Conservation (phyloP, 2,329 filamentous ascomycete species). For the Fusarium sp. region DNA sequence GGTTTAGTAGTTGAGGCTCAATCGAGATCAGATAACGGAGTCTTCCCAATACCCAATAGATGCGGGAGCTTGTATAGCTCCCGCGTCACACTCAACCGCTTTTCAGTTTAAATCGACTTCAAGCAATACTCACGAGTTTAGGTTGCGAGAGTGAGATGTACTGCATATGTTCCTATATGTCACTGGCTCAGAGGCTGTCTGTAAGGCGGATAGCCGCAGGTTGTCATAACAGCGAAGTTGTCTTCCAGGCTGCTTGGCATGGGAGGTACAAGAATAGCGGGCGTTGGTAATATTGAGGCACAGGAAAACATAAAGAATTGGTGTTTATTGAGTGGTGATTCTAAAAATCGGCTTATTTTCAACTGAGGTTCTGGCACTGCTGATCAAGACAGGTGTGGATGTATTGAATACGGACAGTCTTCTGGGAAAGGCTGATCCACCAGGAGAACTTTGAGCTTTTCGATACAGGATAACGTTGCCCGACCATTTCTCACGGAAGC, state of each 20-base stretch:
- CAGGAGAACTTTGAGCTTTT: not conserved
- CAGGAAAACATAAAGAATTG: not conserved
- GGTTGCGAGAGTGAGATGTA: not conserved
- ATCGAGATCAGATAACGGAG: not conserved
- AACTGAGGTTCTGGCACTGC: not conserved
- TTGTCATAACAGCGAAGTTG: not conserved
- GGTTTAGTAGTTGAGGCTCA: not conserved
- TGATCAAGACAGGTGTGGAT: not conserved
- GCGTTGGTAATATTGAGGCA: not conserved
- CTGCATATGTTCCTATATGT: not conserved
- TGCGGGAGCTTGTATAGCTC: not conserved
- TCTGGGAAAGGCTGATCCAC: not conserved
- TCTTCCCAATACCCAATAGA: not conserved
- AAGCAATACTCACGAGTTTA: not conserved
- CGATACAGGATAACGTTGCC: not conserved
- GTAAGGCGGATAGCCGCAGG: slow-evolving; percentile 1
- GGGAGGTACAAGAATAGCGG: not conserved
- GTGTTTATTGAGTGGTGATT: not conserved
- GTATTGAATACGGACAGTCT: not conserved
- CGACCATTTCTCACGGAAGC: not conserved
- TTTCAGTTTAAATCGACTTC: not conserved
- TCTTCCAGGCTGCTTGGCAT: not conserved
- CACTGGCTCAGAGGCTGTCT: not conserved
- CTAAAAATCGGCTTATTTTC: not conserved
- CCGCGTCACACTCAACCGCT: not conserved